Conservation (phyloP, 1,284 basidiomycete species). For the Trametes hirsuta region DNA sequence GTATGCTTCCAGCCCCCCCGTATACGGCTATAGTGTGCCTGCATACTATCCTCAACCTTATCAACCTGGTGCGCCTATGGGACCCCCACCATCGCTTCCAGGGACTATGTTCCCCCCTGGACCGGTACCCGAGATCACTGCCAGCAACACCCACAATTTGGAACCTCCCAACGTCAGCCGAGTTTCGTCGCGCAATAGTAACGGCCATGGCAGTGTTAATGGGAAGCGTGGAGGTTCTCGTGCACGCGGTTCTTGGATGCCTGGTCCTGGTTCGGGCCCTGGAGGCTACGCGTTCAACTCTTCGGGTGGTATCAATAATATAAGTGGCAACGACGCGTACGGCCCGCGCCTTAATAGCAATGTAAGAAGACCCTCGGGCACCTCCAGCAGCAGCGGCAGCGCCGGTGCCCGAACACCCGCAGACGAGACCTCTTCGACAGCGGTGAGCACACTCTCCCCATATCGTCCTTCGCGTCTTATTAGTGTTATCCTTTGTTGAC, state of each 20-base stretch:
- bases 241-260: slow-evolving; percentile 63
- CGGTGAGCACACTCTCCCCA: slow-evolving; percentile 52
- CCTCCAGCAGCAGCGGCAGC: slow-evolving; percentile 54
- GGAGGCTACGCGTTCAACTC: slow-evolving; percentile 40
- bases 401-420: slow-evolving; percentile 62
- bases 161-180: slow-evolving; percentile 37
- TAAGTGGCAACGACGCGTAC: slow-evolving; percentile 47
- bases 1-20: slow-evolving; percentile 41
- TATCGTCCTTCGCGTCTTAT: slow-evolving; percentile 13
- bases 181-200: slow-evolving; percentile 37
- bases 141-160: slow-evolving; percentile 18
- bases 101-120: slow-evolving; percentile 30
- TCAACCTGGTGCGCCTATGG: slow-evolving; percentile 39
- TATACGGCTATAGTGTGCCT: slow-evolving; percentile 49
- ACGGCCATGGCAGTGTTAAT: slow-evolving; percentile 32
- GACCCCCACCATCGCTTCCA: slow-evolving; percentile 34
- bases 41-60: slow-evolving; percentile 47
- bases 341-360: slow-evolving; percentile 63
- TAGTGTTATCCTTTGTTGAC: slow-evolving; percentile 18
- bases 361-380: slow-evolving; percentile 48
- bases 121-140: slow-evolving; percentile 4
- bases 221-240: slow-evolving; percentile 47
- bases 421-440: slow-evolving; percentile 74
- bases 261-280: slow-evolving; percentile 61
- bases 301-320: slow-evolving; percentile 54